Evolutionary conservation across 805 yeast species (phyloP).

Genomic region (Wickerhamia fluorescens): DNA sequence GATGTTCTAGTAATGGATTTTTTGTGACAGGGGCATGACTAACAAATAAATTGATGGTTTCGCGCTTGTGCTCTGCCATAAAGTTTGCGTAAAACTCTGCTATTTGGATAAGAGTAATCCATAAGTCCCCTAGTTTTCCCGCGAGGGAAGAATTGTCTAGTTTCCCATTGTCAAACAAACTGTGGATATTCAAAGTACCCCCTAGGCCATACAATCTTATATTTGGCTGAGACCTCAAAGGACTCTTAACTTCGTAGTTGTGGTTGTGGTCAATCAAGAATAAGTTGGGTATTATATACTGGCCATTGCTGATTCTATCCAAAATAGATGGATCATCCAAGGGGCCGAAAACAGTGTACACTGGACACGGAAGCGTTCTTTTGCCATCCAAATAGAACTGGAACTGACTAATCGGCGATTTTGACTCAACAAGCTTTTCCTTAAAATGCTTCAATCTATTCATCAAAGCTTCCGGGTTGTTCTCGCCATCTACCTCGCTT

Average conservation of each 20-base stretch:
- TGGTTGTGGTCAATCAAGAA: conserved; percentile 53
- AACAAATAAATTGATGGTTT: conserved; percentile 53
- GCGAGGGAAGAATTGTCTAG: conserved; percentile 8
- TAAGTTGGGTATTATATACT: conserved; percentile 49
- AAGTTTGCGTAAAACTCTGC: conserved; percentile 45
- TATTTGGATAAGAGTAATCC: conserved; percentile 67
- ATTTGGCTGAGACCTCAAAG: conserved; percentile 27
- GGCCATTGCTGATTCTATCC: conserved; percentile 52
- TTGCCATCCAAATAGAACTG: conserved; percentile 26
- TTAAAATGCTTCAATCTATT: too few relatives aligned
- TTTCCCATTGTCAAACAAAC: conserved; percentile 48
- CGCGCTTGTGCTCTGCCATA: conserved; percentile 7
- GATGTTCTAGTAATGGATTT: conserved; percentile 61
- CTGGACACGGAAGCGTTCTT: conserved; percentile 46
- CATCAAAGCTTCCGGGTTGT: conserved; percentile 1
- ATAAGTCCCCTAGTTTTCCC: conserved; percentile 49
- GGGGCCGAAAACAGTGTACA: conserved; percentile 72
- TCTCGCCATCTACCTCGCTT: conserved; percentile 5
- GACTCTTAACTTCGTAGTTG: conserved; percentile 36
- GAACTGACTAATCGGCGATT: conserved; percentile 11
- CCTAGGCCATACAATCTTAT: conserved; percentile 64
- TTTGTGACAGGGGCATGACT: conserved; percentile 67
- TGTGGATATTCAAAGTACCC: conserved; percentile 60
- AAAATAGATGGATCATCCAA: conserved; percentile 67
- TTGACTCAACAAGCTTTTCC: conserved; percentile 5